phyloP scores from a whole-genome alignment of 2,329 filamentous ascomycete species.

The Ophiognomonia clavigignenti-juglandacearum region DNA sequence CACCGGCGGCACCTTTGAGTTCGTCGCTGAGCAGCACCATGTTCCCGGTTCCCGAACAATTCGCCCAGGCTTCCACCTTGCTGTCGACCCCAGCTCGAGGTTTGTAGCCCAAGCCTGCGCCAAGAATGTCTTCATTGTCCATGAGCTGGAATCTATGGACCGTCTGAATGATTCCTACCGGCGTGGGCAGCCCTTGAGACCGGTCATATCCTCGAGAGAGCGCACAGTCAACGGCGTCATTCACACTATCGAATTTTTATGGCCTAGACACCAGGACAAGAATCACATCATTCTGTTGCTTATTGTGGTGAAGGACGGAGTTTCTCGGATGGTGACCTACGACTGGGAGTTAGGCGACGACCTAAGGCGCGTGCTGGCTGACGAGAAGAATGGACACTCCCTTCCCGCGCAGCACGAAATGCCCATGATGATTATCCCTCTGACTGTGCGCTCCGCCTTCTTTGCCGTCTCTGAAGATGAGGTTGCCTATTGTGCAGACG shows the following conservation, averaged over 20 bases:
- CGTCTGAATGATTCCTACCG: slow-evolving; percentile 47
- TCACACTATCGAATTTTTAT: slow-evolving; percentile 80
- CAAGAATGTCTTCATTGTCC: slow-evolving; percentile 67
- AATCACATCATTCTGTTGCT: slow-evolving; percentile 74
- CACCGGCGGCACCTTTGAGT: slow-evolving; percentile 45
- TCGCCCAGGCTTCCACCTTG: slow-evolving; percentile 61
- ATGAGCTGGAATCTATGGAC: slow-evolving; percentile 57
- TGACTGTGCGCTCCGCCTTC: slow-evolving; percentile 67
- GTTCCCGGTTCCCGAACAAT: slow-evolving; percentile 40
- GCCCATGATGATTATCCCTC: slow-evolving; percentile 66
- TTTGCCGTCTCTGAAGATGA: slow-evolving; percentile 59
- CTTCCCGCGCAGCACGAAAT: slow-evolving; percentile 50
- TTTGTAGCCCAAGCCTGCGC: slow-evolving; percentile 66
- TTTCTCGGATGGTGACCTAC: slow-evolving; percentile 50
- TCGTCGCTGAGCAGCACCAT: slow-evolving; percentile 40
- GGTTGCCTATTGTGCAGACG: slow-evolving; percentile 52
- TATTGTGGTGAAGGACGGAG: slow-evolving; percentile 44
- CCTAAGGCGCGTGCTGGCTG: slow-evolving; percentile 38
- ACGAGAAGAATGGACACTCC: slow-evolving; percentile 44
- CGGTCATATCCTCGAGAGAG: slow-evolving; percentile 46
- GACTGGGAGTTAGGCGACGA: slow-evolving; percentile 55
- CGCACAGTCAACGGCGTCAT: slow-evolving; percentile 65
- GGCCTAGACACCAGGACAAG: slow-evolving; percentile 61
- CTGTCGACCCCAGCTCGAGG: slow-evolving; percentile 71
- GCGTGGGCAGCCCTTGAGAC: slow-evolving; percentile 42